A percentile compares a stretch with the other conserved stretches of the same genome.
These are phyloP conservation scores for Sporisorium graminicola DNA, from an alignment of 1,284 basidiomycete genomes.

Conservation along the genomic window DNA sequence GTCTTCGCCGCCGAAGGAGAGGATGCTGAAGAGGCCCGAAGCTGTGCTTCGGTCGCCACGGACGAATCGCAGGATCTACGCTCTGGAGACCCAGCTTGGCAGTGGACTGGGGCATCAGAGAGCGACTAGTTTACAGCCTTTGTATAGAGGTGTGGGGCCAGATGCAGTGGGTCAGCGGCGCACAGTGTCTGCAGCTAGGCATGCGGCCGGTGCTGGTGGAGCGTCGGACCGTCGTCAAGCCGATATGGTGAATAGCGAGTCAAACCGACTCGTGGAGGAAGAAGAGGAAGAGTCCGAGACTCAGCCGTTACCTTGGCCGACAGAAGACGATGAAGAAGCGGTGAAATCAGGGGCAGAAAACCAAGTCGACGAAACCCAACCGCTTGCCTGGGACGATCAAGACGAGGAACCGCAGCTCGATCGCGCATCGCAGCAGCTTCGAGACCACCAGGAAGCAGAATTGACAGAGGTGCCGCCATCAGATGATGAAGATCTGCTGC, in stretches of 20 bases:
- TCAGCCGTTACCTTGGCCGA: slow-evolving; percentile 17
- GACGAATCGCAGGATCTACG: slow-evolving; percentile 46
- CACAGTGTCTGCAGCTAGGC: slow-evolving; percentile 12
- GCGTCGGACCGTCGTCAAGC: background rate
- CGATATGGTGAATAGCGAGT: background rate
- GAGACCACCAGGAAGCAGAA: background rate
- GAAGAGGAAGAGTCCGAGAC: slow-evolving; percentile 25
- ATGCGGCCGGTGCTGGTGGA: background rate
- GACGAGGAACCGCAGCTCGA: background rate
- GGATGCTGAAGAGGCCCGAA: background rate
- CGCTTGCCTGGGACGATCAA: slow-evolving; percentile 20
- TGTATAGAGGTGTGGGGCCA: background rate
- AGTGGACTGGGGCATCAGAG: background rate
- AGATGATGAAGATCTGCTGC: slow-evolving; percentile 37
- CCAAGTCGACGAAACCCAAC: slow-evolving; percentile 17
- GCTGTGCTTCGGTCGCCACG: slow-evolving; percentile 28
- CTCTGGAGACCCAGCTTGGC: slow-evolving; percentile 41
- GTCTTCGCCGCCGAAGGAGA: background rate
- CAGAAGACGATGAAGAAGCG: slow-evolving; percentile 1
- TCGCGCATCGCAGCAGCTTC: background rate
- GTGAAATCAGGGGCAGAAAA: background rate
- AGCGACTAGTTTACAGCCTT: slow-evolving; percentile 17
- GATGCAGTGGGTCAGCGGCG: slow-evolving; percentile 5
- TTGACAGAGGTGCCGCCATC: slow-evolving; percentile 21
- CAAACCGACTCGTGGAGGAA: background rate